Base-by-base conservation (phyloP, 768 basidiomycete species). In the Calocera viscosa region DNA sequence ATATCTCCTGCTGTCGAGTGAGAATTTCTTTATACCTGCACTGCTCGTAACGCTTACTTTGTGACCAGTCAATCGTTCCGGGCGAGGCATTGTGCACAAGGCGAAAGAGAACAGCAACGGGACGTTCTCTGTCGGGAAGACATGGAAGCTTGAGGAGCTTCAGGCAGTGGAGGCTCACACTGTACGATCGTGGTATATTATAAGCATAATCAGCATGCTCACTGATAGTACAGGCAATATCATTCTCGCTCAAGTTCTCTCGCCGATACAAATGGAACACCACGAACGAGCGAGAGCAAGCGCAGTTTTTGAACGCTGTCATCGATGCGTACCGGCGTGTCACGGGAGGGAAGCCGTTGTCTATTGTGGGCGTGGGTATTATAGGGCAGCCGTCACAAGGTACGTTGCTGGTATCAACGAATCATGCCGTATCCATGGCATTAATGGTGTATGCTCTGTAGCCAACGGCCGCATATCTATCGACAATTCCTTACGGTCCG, bases 111-210 rank as follows among this genome's bases (percentile, higher is more conserved):
- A 99, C 74, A 86, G 88, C 47, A 98, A 97, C 73, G 88, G 90
- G 35, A 84, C 91, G 0, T 98, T 95, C 77, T 96, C 93, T 8
- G 91, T 98, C 63, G 96, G 96, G 5, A 99, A 99, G 80, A 92
- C 95, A 1, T 99, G 96, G 96, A 82, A 80, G 68, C 77, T 98
- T 63, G 75, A 84, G 43, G 94, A 97, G 76, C 81, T 98, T 71
- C 83, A 89, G 69, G 85, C 78, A 40, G 74, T 99, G 49, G 87
- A 94, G 70, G 87, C 95, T 60, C 68, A 83, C 38, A 82, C 81
- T 73, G 94, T 95, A 63, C 67, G 77, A 12, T 40, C 1, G 0
- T 16, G 17, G n/a, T 49, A 0, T 60, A 28, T 67, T 28, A 67
- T 73, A 86, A 79, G 1, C n/a, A 38, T 49, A 24, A 19, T 24